Conservation (phyloP, 2,329 filamentous ascomycete species). For the Botryotinia narcissicola region DNA sequence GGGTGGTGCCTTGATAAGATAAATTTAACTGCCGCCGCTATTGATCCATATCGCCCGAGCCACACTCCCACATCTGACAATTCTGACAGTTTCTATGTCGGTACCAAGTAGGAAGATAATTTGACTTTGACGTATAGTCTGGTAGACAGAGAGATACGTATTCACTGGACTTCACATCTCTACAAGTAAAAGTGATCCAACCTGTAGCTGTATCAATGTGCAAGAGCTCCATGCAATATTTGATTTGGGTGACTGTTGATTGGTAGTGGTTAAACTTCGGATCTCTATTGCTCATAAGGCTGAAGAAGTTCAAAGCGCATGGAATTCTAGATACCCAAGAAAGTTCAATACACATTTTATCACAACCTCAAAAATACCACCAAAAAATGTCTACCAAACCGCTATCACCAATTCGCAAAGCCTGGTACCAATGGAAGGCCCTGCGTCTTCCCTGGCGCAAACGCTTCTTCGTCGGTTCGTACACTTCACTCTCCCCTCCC, state of each 20-base stretch:
- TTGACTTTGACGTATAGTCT: not conserved
- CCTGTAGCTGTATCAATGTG: not conserved
- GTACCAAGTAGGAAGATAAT: not conserved
- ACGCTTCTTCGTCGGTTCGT: slow-evolving; percentile 57
- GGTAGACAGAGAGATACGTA: not conserved
- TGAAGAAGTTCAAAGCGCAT: not conserved
- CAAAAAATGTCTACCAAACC: slow-evolving; percentile 29
- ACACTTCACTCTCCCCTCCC: not conserved
- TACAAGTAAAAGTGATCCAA: not conserved
- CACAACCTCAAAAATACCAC: not conserved
- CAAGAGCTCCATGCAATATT: not conserved
- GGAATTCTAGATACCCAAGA: not conserved
- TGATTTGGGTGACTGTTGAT: not conserved
- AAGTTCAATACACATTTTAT: not conserved
- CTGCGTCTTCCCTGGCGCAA: slow-evolving; percentile 63
- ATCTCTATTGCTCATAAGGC: not conserved
- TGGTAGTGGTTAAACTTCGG: slow-evolving; percentile 3
- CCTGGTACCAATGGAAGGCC: slow-evolving; percentile 62
- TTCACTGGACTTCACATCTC: not conserved
- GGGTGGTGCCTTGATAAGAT: not conserved
- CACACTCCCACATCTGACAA: not conserved
- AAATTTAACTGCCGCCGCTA: not conserved
- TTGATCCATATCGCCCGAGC: not conserved
- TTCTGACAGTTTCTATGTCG: not conserved
- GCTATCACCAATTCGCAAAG: slow-evolving; percentile 30